Evolutionary conservation across 2,329 filamentous ascomycete genomes (phyloP).

Genomic region (Colletotrichum cereale): DNA sequence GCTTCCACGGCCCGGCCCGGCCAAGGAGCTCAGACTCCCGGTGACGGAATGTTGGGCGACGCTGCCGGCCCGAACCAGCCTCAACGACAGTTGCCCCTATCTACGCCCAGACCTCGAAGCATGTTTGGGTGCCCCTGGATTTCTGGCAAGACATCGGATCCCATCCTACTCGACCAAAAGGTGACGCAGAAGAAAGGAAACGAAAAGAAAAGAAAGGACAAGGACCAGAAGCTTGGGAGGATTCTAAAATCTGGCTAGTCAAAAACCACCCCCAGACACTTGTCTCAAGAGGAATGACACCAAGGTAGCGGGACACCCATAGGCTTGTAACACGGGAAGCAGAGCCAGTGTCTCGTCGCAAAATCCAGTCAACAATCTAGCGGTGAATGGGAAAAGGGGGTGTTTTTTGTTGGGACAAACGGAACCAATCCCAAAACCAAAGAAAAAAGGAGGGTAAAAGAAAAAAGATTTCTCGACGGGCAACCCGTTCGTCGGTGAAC

Average conservation of each 20-base stretch:
- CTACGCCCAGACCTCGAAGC: background rate
- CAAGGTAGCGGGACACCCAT: background rate
- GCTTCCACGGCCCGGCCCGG: constrained; percentile 2
- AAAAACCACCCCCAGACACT: constrained; percentile 7
- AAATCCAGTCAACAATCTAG: constrained; percentile 28
- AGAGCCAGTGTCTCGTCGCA: constrained; percentile 20
- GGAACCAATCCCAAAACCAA: background rate
- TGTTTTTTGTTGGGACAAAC: constrained; percentile 32
- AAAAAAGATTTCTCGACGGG: background rate
- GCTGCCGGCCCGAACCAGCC: constrained; percentile 2
- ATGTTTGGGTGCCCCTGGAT: constrained; percentile 5
- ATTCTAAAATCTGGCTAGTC: background rate
- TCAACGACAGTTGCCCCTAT: background rate
- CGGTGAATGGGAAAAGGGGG: constrained; percentile 31
- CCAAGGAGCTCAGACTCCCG: background rate
- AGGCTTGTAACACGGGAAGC: background rate
- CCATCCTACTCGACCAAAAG: background rate
- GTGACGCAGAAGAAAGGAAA: background rate
- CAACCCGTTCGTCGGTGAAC: constrained; percentile 4
- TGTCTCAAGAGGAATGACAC: constrained; percentile 6
- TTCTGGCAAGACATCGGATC: constrained; percentile 1
- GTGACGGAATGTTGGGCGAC: constrained; percentile 1
- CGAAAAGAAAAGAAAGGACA: background rate
- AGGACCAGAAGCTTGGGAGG: background rate
- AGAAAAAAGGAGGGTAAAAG: background rate